A percentile compares a stretch with the other conserved stretches of the same genome.
Evolutionary conservation across 768 basidiomycete genomes (phyloP).

Genomic region (Boletus tomentosulus): DNA sequence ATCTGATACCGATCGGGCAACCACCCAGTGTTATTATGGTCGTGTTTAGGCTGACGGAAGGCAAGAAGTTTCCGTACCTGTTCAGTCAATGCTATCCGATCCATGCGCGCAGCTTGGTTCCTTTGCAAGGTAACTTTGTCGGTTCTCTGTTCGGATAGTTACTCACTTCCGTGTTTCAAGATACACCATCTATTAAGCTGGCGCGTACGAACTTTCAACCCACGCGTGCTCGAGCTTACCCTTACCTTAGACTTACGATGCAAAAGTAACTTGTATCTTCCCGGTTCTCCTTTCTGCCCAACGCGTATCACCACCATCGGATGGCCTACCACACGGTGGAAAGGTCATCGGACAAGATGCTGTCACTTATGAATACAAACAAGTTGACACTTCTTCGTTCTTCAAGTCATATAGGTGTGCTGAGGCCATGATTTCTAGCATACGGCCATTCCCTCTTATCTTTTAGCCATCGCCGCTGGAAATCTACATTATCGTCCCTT

Average conservation of each 20-base stretch:
- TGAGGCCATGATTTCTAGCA: constrained; percentile 41
- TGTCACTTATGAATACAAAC: constrained; percentile 73
- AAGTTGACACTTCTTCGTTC: constrained; percentile 43
- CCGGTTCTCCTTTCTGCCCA: constrained; percentile 86
- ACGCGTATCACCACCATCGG: constrained; percentile 75
- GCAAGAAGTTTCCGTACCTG: constrained; percentile 78
- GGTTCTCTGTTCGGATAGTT: neutral
- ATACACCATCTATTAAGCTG: constrained; percentile 84
- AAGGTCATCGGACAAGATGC: constrained; percentile 69
- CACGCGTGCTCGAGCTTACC: neutral
- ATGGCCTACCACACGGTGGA: constrained; percentile 58
- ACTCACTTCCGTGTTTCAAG: constrained; percentile 32
- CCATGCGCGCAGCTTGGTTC: constrained; percentile 74
- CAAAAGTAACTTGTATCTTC: constrained; percentile 69
- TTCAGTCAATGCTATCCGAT: constrained; percentile 96
- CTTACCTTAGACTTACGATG: constrained; percentile 67
- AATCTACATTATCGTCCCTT: constrained; percentile 75
- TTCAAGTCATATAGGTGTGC: no score
- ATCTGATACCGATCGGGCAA: neutral
- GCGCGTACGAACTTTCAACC: constrained; percentile 36
- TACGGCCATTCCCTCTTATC: constrained; percentile 83
- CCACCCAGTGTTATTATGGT: neutral
- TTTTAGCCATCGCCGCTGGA: constrained; percentile 89
- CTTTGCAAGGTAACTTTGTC: constrained; percentile 64
- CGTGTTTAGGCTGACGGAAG: constrained; percentile 69